phyloP scores from a whole-genome alignment of 768 basidiomycete genomes.

The Russula brevipes region DNA sequence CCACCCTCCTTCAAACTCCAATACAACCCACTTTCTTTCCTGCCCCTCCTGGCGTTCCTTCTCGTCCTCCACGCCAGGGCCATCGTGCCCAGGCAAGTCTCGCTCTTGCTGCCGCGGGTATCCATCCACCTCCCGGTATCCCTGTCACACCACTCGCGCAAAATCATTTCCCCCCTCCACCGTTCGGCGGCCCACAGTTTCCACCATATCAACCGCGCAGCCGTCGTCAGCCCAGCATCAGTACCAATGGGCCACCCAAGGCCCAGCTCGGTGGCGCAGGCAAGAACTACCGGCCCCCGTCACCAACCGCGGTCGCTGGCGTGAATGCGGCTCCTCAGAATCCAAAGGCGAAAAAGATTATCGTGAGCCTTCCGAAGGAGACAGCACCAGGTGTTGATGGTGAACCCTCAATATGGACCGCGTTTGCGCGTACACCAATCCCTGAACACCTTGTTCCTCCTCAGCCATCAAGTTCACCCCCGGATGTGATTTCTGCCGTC shows the following conservation, averaged over 20 bases:
- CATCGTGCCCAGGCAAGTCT: conserved; percentile 60
- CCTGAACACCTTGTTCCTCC: conserved; percentile 35
- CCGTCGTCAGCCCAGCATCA: conserved; percentile 59
- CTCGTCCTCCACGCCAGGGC: conserved; percentile 41
- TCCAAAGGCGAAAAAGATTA: conserved; percentile 59
- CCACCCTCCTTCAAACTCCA: conserved; percentile 56
- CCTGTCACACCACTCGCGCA: conserved; percentile 58
- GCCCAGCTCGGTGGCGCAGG: conserved; percentile 76
- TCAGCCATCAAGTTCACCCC: conserved; percentile 28
- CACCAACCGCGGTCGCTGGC: conserved; percentile 36
- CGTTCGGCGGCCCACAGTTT: conserved; percentile 41
- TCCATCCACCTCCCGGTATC: conserved; percentile 50
- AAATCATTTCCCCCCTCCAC: conserved; percentile 49
- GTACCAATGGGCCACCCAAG: conserved; percentile 85
- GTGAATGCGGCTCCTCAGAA: neutral
- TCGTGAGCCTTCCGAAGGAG: conserved; percentile 72
- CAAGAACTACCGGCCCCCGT: conserved; percentile 67
- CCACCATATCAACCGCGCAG: conserved; percentile 44
- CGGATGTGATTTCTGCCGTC: conserved; percentile 44
- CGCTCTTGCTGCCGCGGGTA: conserved; percentile 56
- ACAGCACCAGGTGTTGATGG: conserved; percentile 38
- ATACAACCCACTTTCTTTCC: conserved; percentile 64
- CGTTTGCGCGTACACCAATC: conserved; percentile 62
- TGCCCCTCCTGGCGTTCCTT: conserved; percentile 46
- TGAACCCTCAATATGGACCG: conserved; percentile 39